Conservation (phyloP, 352 stramenopile genomes). For the Globisporangium paddicum region DNA sequence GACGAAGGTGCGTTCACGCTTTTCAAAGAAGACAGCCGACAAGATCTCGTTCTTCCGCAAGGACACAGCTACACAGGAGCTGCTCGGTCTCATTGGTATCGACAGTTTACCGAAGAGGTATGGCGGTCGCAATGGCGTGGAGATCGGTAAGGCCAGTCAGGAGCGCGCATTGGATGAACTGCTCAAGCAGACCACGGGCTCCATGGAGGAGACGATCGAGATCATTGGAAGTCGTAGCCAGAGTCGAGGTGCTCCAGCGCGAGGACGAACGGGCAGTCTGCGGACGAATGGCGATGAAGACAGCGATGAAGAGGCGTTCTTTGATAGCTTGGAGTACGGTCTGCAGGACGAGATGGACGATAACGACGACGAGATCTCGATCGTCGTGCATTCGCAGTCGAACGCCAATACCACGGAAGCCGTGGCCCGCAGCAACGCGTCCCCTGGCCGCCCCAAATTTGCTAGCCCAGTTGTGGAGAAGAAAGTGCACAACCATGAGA, state of each 20-base stretch:
- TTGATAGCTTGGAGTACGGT: conserved; percentile 77
- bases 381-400: conserved; percentile 65
- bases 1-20: conserved; percentile 38
- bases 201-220: conserved; percentile 70
- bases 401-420: conserved; percentile 36
- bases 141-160: conserved; percentile 75
- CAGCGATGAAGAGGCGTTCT: conserved; percentile 81
- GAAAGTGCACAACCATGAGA: conserved; percentile 25
- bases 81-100: conserved; percentile 59
- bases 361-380: conserved; percentile 57
- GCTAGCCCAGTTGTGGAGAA: conserved; percentile 13
- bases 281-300: conserved; percentile 31
- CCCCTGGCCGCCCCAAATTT: conserved; percentile 2
- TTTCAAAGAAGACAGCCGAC: conserved; percentile 60
- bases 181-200: conserved; percentile 61
- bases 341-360: conserved; percentile 60
- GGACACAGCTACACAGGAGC: conserved; percentile 32
- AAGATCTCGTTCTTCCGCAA: conserved; percentile 60
- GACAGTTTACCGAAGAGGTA: conserved; percentile 72
- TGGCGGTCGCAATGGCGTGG: conserved; percentile 65
- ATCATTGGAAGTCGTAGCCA: conserved; percentile 39
- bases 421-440: conserved; percentile 13
- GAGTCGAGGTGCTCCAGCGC: conserved; percentile 8
- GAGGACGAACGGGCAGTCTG: conserved; percentile 23
- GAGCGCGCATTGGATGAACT: conserved; percentile 61